Evolutionary conservation across 2,329 filamentous ascomycete species (phyloP), one percentile per base, ranked within the genome.

Genomic region (Colletotrichum sp.): DNA sequence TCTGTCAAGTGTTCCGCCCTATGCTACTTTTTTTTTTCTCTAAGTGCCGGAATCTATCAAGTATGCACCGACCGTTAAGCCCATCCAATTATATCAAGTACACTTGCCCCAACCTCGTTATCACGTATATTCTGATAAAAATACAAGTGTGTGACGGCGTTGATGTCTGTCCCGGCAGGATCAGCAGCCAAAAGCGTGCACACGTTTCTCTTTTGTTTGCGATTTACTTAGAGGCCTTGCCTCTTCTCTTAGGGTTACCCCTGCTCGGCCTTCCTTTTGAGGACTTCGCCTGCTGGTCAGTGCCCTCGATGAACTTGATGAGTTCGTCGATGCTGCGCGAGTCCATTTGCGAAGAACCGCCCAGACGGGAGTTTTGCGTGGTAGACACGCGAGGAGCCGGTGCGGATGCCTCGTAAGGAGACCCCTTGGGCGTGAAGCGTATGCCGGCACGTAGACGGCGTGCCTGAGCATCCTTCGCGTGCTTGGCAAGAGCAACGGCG

Each of bases 401-500:
- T 36, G 75, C 67, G 15, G 71, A 66, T 79, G 12, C 88, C 85
- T 89, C 90, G 79, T 93, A 90, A 9, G 92, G 91, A 70, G 93
- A 89, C 77, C 91, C 90, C 57, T 91, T 89, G 28, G 92, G 88
- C 24, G 91, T 92, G 81, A 96, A 92, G 71, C 92, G 90, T 79
- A 96, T 93, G 63, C 90, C 91, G 10, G 94, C 90, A 76, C 93
- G 92, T 59, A 96, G 89, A 76, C 94, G 91, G 72, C 94, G 92
- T 64, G 93, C 92, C 85, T 97, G 93, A 48, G 95, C 89, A 78
- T 97, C 95, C 87, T 98, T 98, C 76, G 95, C 94, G 82, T 98
- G 96, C 88, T 98, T 98, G 67, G 96, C 96, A 79, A 99, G 96
- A 39, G 93, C 94, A 55, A 99, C 97, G 60, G 97, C 97, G 81